Conservation (phyloP, 306 rosid species). For the Heteromeles arbutifolia region DNA sequence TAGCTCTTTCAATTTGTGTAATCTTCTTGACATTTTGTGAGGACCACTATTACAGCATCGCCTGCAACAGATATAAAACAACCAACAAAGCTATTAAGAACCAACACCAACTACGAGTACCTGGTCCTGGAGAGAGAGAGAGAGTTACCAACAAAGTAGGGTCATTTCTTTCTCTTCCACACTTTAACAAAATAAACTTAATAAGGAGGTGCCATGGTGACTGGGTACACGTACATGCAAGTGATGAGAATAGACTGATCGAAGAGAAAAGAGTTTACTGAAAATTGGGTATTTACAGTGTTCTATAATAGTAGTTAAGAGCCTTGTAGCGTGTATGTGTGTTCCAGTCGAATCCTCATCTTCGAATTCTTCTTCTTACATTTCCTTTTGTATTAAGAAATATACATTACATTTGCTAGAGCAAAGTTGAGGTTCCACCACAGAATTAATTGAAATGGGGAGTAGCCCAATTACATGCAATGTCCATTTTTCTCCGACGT, state of each 20-base stretch:
- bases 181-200: not conserved
- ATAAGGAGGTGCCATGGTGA: conserved; percentile 6
- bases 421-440: not conserved
- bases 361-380: not conserved
- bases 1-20: not conserved
- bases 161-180: conserved; percentile 16
- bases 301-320: not conserved
- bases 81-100: conserved; percentile 60
- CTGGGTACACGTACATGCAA: conserved; percentile 12
- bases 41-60: conserved; percentile 46
- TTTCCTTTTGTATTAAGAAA: no score
- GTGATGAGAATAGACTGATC: conserved; percentile 10
- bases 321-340: not conserved
- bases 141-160: not conserved
- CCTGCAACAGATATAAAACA: conserved; percentile 49
- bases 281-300: not conserved
- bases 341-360: not conserved
- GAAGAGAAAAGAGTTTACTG: conserved; percentile 13
- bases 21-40: not conserved
- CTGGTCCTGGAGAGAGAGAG: conserved; percentile 43
- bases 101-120: conserved; percentile 47
- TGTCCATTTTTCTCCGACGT: no score
- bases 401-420: not conserved
- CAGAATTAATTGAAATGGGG: no score
- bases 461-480: no score